Conservation (phyloP, 1,284 basidiomycete species). For the Trametes polyzona region DNA sequence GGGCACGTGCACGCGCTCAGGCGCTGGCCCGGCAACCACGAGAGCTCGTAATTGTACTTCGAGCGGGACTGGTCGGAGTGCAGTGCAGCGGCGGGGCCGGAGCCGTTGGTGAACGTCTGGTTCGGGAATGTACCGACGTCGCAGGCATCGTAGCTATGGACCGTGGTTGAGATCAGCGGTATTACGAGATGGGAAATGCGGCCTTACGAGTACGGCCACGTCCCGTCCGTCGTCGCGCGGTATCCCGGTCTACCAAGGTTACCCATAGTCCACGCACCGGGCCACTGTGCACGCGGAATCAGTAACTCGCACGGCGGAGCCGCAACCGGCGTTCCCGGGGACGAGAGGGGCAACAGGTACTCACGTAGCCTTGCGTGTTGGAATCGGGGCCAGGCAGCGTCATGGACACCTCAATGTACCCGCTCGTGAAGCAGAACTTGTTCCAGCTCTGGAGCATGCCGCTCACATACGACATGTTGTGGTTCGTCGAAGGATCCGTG, state of each 20-base stretch:
- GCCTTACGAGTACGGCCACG: constrained; percentile 66
- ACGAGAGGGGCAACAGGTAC: constrained; percentile 21
- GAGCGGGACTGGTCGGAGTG: constrained; percentile 47
- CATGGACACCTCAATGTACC: constrained; percentile 64
- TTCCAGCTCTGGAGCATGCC: constrained; percentile 80
- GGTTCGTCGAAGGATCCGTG: constrained; percentile 43
- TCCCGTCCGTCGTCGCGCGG: constrained; percentile 80
- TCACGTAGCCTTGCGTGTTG: constrained; percentile 41
- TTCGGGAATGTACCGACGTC: constrained; percentile 86
- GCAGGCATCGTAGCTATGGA: constrained; percentile 72
- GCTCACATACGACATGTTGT: constrained; percentile 68
- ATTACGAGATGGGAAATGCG: no score
- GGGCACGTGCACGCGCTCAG: constrained; percentile 73
- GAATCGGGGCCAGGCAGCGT: constrained; percentile 42
- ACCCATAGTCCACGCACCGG: constrained; percentile 87
- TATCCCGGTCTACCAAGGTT: constrained; percentile 88
- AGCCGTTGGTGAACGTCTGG: constrained; percentile 58
- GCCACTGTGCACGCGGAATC: constrained; percentile 65
- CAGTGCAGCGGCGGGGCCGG: constrained; percentile 53
- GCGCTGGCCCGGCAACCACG: constrained; percentile 53
- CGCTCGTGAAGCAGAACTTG: constrained; percentile 86
- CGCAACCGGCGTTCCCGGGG: background rate
- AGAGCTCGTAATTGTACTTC: constrained; percentile 50
- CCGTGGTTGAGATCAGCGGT: background rate
- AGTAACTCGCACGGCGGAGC: background rate